Base-by-base conservation (phyloP, 495 filamentous ascomycete species). In the Lindgomyces ingoldianus region DNA sequence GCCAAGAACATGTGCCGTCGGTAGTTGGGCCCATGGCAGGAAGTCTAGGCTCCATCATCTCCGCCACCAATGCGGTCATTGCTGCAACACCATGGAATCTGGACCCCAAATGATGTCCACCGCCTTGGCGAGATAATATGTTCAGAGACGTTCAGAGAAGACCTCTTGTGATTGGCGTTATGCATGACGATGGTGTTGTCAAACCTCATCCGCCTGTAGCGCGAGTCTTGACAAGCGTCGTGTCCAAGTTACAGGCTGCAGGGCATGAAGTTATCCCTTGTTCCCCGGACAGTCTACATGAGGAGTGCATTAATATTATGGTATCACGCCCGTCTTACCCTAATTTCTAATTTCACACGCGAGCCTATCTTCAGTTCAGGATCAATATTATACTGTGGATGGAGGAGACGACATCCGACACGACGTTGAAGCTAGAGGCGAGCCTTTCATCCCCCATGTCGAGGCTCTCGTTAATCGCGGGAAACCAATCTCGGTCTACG, bases 361-460 rank as follows among this genome's bases (percentile, higher is more conserved):
- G 29, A 27, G 16, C 12, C 55, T 12, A 58, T 49, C 24, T 2
- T 8, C 10, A 26, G 14, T 12, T 11, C 14, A 74, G 59, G 57
- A 65, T 42, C 41, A 64, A 21, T 84, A 79, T 60, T 86, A 84
- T 62, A 77, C 79, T 1, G 82, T 76, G 2, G 81, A 85, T 52
- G 84, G 84, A 0, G 78, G 79, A 19, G 83, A 83, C 61, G 84
- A 85, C 56, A 79, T 86, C 33, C 69, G 77, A 4, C 76, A 79
- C 1, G 78, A 81, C 45, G 73, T 85, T 0, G 73, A 56, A 10
- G 70, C 67, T 21, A 78, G 77, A 26, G 80, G 81, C 0, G 83
- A 87, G 57, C 83, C 83, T 2, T 79, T 77, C 27, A 80, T 84
- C n/a, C 81, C 81, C 0, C 79, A 83, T 41, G 80, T 85, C 0